Conservation (phyloP, 164 flowering plant genomes). For the Macadamia integrifolia region DNA sequence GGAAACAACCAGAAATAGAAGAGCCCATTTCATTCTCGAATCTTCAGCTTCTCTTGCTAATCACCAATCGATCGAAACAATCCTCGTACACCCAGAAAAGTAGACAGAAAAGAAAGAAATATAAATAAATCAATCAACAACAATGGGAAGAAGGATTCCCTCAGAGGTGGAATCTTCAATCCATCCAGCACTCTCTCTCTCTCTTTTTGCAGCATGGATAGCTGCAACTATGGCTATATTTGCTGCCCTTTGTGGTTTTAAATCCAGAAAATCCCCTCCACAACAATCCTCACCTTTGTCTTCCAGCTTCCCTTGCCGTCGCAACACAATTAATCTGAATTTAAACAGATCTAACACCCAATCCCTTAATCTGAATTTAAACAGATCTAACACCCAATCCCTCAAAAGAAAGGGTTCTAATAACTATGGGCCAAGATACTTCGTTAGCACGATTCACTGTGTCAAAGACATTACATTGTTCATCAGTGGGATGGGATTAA, state of each 20-base stretch:
- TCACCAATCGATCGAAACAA: background rate
- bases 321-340: too few species aligned
- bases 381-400: too few species aligned
- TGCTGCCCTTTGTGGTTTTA: slow-evolving; percentile 20
- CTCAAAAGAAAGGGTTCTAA: too few species aligned
- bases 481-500: too few species aligned
- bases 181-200: slow-evolving; percentile 19
- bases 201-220: slow-evolving; percentile 20
- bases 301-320: background rate
- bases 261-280: slow-evolving; percentile 11
- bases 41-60: background rate
- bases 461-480: too few species aligned
- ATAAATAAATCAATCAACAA: too few species aligned
- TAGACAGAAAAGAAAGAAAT: background rate
- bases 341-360: too few species aligned
- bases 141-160: slow-evolving; percentile 37
- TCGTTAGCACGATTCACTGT: too few species aligned
- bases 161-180: slow-evolving; percentile 6
- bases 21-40: background rate
- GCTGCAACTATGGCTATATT: slow-evolving; percentile 26
- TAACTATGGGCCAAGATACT: too few species aligned
- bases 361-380: too few species aligned
- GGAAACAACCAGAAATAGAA: background rate
- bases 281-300: slow-evolving; percentile 6
- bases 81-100: background rate